Percentiles rank a stretch among this genome's conserved stretches.
Conservation (phyloP, 176 grass and related monocot genomes). For the Triticum monococcum region DNA sequence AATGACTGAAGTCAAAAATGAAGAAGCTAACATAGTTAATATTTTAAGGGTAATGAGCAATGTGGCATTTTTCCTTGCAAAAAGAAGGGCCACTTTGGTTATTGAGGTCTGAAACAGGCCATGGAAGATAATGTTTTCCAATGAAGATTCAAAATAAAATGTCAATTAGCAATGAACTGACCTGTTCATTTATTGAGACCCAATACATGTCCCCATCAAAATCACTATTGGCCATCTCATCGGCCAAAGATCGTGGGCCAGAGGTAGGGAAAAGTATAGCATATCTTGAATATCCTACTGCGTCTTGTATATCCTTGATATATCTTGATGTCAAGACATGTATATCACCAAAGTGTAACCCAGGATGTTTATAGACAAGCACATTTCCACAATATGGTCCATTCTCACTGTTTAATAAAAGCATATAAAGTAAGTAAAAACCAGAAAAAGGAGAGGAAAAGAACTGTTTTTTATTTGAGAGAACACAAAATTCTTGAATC, state of each 20-base stretch:
- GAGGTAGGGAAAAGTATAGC: slow-evolving; percentile 60
- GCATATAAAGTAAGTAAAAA: slow-evolving; percentile 26
- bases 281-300: slow-evolving; percentile 65
- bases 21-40: background rate
- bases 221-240: slow-evolving; percentile 79
- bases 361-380: slow-evolving; percentile 77
- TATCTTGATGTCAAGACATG: slow-evolving; percentile 55
- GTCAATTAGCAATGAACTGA: background rate
- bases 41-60: background rate
- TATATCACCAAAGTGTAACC: slow-evolving; percentile 75
- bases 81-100: background rate
- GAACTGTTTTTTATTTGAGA: background rate
- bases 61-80: background rate
- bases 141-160: background rate
- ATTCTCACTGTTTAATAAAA: slow-evolving; percentile 46
- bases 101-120: background rate
- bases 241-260: slow-evolving; percentile 65
- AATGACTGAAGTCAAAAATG: background rate
- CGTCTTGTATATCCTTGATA: slow-evolving; percentile 36
- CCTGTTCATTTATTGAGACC: slow-evolving; percentile 63
- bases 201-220: slow-evolving; percentile 81
- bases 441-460: background rate
- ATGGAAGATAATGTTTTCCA: background rate
- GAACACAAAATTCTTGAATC: background rate
- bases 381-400: slow-evolving; percentile 63